These are phyloP conservation scores for Penicillium bovifimosum DNA, from an alignment of 495 filamentous ascomycete species.

Conservation along the genomic window DNA sequence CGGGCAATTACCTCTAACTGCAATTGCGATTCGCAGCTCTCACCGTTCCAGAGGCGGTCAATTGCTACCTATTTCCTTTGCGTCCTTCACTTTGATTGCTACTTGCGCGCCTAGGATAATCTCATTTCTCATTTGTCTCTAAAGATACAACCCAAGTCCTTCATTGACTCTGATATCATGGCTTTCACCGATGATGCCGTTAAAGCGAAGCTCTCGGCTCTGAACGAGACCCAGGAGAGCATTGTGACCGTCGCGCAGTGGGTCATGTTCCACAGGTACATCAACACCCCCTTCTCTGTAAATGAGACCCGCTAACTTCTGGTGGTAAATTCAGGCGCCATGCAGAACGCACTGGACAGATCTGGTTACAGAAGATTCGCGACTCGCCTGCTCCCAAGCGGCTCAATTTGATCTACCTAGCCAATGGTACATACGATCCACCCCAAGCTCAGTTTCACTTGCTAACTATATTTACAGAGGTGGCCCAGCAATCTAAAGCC, in stretches of 20 bases:
- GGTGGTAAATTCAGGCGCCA: constrained; percentile 57
- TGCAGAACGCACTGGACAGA: constrained; percentile 76
- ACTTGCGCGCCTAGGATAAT: not conserved
- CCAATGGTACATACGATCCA: constrained; percentile 63
- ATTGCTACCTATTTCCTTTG: not conserved
- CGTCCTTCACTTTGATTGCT: not conserved
- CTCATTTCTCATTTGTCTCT: not conserved
- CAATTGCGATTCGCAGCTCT: not conserved
- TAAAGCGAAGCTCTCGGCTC: constrained; percentile 83
- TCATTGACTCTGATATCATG: constrained; percentile 46
- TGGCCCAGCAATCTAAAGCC: constrained; percentile 89
- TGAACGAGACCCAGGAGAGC: constrained; percentile 94
- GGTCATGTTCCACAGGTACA: constrained; percentile 98
- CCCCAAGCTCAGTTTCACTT: not conserved
- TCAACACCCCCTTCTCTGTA: constrained; percentile 1
- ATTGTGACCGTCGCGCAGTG: constrained; percentile 95
- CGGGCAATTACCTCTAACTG: not conserved
- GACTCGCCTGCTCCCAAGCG: constrained; percentile 78
- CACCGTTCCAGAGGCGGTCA: not conserved
- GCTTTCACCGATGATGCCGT: constrained; percentile 92
- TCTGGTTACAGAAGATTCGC: constrained; percentile 85
- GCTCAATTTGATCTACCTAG: constrained; percentile 88
- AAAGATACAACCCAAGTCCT: not conserved
- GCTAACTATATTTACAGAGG: constrained; percentile 55
- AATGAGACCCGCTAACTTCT: constrained; percentile 20